phyloP scores from a whole-genome alignment of 2,329 filamentous ascomycete species.

The Beauveria asiatica region DNA sequence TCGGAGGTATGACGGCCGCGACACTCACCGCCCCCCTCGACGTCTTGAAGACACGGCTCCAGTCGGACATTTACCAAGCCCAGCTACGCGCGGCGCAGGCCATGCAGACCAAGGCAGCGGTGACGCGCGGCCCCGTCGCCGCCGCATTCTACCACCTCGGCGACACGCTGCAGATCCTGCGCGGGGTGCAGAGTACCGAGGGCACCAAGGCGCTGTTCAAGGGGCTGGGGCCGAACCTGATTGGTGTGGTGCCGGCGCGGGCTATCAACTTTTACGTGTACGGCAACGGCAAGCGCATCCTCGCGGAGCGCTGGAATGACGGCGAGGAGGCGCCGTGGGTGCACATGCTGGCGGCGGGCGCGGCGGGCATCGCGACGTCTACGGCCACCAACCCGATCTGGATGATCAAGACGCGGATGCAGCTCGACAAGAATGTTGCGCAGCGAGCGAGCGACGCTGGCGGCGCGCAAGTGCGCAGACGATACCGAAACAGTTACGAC shows the following conservation, averaged over 20 bases:
- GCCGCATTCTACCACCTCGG: constrained; percentile 65
- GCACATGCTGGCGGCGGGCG: constrained; percentile 67
- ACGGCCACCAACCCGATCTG: constrained; percentile 95
- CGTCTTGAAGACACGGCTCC: constrained; percentile 84
- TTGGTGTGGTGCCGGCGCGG: constrained; percentile 81
- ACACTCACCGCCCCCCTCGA: constrained; percentile 92
- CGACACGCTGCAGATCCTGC: constrained; percentile 81
- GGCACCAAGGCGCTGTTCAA: constrained; percentile 87
- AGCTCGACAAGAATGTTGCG: constrained; percentile 80
- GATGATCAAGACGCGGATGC: constrained; percentile 88
- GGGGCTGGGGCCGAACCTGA: constrained; percentile 80
- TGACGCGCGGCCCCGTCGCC: constrained; percentile 52
- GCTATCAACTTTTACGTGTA: constrained; percentile 94
- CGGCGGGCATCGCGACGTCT: constrained; percentile 75
- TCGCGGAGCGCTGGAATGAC: constrained; percentile 65
- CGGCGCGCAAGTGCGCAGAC: constrained; percentile 39
- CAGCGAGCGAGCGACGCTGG: constrained; percentile 16
- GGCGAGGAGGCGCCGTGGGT: constrained; percentile 64
- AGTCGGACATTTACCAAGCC: constrained; percentile 89
- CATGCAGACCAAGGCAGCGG: constrained; percentile 42
- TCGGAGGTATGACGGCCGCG: constrained; percentile 84
- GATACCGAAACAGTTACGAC: constrained; percentile 82
- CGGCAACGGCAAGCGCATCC: constrained; percentile 79
- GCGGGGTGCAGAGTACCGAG: constrained; percentile 70
- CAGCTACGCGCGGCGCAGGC: constrained; percentile 63